Base-by-base conservation (phyloP, 441 rosid species). In the Gossypium schwendimanii region DNA sequence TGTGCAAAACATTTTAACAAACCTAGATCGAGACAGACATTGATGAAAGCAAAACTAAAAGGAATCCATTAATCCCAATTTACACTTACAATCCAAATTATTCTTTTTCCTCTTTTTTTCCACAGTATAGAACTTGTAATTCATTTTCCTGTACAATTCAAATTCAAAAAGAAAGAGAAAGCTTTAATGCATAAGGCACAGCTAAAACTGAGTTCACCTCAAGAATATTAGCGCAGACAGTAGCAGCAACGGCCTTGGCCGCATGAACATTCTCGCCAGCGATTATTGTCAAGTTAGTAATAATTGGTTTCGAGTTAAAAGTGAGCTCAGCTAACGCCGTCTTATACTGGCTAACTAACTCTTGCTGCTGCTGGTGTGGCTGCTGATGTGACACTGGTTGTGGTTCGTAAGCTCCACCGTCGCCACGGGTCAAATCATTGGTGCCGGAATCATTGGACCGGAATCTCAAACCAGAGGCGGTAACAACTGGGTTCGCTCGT, bases 241-340 rank as follows among this genome's bases (percentile, higher is more conserved):
- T 85, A 63, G 89, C 78, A 1, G 89, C 93, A 70, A 95, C 82
- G 28, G 90, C 88, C 74, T 93, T 95, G 2, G 98, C 99, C 1
- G 95, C 91, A 36, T 88, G 95, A 21, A 83, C 83, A 86, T 88
- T 95, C 81, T 95, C 98, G 17, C 98, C 99, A 0, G 99, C 99
- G 52, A 95, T 95, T 73, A 95, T 93, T 3, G 98, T 95, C 80
- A 95, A 86, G 74, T 91, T 94, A 55, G 99, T 92, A 24, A 94
- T 94, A 50, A 94, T 94, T 15, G 97, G 98, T 81, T 94, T 94
- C 5, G 99, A 95, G 80, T 95, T 95, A 79, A 93, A 91, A 12
- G 95, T 93, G 73, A 95, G 91, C 88, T 95, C 99, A 9, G 95
- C 81, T 0, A 95, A 77, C 20, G 99, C 99, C 6, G 90, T 82